Evolutionary conservation across 345 rosid species (phyloP).

Genomic region (Populus deltoides): DNA sequence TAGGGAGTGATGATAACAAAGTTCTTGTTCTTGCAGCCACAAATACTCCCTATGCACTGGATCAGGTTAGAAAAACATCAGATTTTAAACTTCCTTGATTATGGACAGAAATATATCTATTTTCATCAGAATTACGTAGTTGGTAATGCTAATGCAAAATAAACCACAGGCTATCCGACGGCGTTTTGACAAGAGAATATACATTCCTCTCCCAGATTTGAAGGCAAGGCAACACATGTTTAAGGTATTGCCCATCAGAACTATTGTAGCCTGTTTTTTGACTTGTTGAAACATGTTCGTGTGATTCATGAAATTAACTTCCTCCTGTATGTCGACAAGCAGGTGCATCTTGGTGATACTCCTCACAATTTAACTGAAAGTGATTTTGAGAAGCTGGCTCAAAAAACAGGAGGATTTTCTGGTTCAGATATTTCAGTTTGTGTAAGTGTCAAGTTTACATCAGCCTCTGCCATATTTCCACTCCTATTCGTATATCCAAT

Average conservation of each 20-base stretch:
- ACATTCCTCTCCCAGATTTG: constrained; percentile 85
- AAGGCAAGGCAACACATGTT: constrained; percentile 92
- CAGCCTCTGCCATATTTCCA: background rate
- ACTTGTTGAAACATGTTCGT: background rate
- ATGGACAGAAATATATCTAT: background rate
- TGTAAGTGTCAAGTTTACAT: constrained; percentile 41
- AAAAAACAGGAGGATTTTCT: constrained; percentile 77
- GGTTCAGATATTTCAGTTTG: constrained; percentile 94
- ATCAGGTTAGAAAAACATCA: constrained; percentile 50
- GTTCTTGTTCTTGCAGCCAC: constrained; percentile 96
- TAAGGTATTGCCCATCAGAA: constrained; percentile 44
- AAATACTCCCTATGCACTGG: constrained; percentile 84
- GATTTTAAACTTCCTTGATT: background rate
- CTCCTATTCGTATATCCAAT: background rate
- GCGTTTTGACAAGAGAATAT: constrained; percentile 95
- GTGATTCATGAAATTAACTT: background rate
- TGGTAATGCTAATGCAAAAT: constrained; percentile 22
- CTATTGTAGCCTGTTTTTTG: background rate
- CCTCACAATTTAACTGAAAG: constrained; percentile 76
- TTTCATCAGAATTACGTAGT: background rate
- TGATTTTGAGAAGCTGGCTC: constrained; percentile 77
- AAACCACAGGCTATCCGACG: constrained; percentile 74
- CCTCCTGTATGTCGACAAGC: constrained; percentile 2
- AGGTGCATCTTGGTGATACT: constrained; percentile 95
- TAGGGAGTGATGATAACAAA: constrained; percentile 72